Conservation (phyloP, 805 yeast genomes). For the Teunomyces gatunensis region DNA sequence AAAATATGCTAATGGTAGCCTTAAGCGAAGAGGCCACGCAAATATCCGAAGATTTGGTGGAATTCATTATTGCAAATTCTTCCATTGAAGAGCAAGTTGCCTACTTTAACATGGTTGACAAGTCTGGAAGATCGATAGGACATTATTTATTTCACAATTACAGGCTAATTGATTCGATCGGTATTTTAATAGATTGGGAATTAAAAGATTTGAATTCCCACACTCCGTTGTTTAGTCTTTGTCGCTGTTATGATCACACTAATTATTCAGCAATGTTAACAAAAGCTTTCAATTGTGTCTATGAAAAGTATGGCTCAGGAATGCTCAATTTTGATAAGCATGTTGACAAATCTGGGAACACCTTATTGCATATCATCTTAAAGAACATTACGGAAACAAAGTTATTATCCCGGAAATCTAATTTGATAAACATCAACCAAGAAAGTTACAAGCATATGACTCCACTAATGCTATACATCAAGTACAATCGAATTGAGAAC, state of each 20-base stretch:
- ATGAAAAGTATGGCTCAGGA: conserved; percentile 37
- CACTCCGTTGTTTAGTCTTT: conserved; percentile 74
- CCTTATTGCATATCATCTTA: conserved; percentile 69
- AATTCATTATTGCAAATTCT: conserved; percentile 40
- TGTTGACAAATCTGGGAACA: conserved; percentile 69
- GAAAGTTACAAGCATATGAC: conserved; percentile 57
- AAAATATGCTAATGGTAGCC: conserved; percentile 60
- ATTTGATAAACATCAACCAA: conserved; percentile 51
- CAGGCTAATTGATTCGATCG: conserved; percentile 50
- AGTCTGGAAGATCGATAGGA: conserved; percentile 58
- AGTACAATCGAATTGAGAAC: conserved; percentile 65
- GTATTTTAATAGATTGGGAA: conserved; percentile 67
- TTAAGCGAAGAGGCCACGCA: conserved; percentile 51
- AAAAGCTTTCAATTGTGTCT: conserved; percentile 44
- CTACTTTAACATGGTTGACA: conserved; percentile 54
- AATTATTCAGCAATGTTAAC: conserved; percentile 52
- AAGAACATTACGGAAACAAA: conserved; percentile 40
- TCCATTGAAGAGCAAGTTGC: conserved; percentile 43
- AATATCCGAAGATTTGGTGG: conserved; percentile 44
- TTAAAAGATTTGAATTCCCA: conserved; percentile 61
- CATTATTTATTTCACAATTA: conserved; percentile 67
- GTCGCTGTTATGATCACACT: conserved; percentile 78
- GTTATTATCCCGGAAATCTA: conserved; percentile 20
- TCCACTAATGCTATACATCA: conserved; percentile 69
- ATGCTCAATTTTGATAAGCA: conserved; percentile 58